Base-by-base conservation (phyloP, 2,329 filamentous ascomycete species). In the Pseudopithomyces chartarum region DNA sequence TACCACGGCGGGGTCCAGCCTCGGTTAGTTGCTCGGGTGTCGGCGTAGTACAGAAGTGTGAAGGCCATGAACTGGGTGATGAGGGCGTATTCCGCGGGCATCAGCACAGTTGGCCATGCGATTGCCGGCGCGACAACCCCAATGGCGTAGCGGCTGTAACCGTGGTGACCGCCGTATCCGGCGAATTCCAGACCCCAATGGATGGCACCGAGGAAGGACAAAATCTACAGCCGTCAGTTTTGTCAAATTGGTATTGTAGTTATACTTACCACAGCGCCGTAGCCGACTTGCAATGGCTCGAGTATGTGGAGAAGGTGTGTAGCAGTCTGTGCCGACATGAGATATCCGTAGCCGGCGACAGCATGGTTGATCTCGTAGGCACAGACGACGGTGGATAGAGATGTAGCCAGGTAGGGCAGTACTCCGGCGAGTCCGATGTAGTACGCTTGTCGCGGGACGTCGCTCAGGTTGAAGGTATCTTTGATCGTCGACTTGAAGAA, bases 121-220 rank as follows among this genome's bases (percentile, higher is more conserved):
- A 95, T 79, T 44, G 90, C 86, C 1, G 93, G 89, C 6, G 92
- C 89, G 44, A 90, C 73, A 13, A 97, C 86, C 66, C 93, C 93
- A 63, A 92, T 86, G n/a, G 86, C 86, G 74, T 96, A 97, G 60
- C 93, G 89, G 66, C 86, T 87, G 66, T 90, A 91, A 52, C 91
- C 90, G 55, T 90, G 88, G 59, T 84, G 67, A 70, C 85, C 77
- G 76, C 88, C 79, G 74, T 82, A 88, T 78, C 89, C 80, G 49
- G 90, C 90, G 75, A 89, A 96, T 77, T 97, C 92, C 17, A 97
- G 82, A 54, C 93, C 93, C 90, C 94, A 97, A 77, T 97, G 94
- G 68, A 97, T 88, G 33, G 93, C 93, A 43, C 94, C 94, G 1
- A 97, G 85, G 82, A 97, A 97, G 26, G 92, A 96, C 67, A 97